Evolutionary conservation across 768 basidiomycete genomes (phyloP), one percentile per base, ranked within the genome.

Genomic region (Crepidotus variabilis): DNA sequence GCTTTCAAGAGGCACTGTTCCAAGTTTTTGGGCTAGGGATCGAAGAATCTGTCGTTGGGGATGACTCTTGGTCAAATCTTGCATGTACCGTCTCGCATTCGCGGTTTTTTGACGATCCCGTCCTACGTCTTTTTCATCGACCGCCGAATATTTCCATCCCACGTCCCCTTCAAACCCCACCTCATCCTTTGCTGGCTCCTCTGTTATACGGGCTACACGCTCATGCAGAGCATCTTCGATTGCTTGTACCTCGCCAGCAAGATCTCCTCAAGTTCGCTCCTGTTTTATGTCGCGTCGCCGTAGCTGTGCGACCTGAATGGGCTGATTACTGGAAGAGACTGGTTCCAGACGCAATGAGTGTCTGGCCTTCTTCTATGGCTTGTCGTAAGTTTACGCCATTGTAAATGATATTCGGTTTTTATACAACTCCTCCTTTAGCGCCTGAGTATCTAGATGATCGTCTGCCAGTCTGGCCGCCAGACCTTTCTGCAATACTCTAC

Each of bases 241-340:
- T 91, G 1, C 72, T 77, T n/a, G 69, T 82, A 11, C 73, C 82
- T 57, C 75, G 78, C 20, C 84, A 86, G 47, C 71, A 78, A 45
- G 78, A 79, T 1, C 73, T 94, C 35, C 63, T 79, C 43, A 70
- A 74, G 51, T 72, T 94, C 9, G 85, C 78, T 8, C 82, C 84
- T 7, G 61, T 90, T 28, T 78, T 91, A 28, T 88, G 87, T 65
- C 75, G 76, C 4, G 68, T 89, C 55, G 85, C 87, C 53, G 65
- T 79, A 21, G 72, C 82, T 13, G 79, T 91, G 14, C 82, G 90
- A 18, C 84, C 86, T 0, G 93, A 93, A 65, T 96, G 94, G 94
- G 83, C 83, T 6, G 93, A 97, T 70, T 94, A 94, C 66, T 96
- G 94, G 94, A 87, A 88, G 64, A 81, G 93, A 11, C 72, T 92